phyloP scores from a whole-genome alignment of 257 asterid species.

The Avicennia marina region DNA sequence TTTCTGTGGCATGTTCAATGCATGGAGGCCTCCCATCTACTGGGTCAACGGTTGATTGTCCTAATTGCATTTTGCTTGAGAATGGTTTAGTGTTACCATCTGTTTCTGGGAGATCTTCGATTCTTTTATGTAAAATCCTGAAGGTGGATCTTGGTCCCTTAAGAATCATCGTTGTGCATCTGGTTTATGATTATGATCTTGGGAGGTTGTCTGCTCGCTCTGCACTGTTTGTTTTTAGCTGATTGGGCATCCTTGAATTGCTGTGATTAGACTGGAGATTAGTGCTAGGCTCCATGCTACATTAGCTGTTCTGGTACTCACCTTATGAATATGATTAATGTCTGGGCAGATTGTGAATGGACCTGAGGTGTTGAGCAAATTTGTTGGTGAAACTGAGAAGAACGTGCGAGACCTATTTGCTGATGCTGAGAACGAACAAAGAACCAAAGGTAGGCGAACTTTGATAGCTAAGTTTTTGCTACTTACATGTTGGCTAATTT shows the following conservation, averaged over 20 bases:
- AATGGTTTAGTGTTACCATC: conserved; percentile 4
- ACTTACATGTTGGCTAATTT: conserved; percentile 11
- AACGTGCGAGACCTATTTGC: conserved; percentile 97
- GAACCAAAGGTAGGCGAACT: conserved; percentile 62
- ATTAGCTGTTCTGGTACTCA: conserved; percentile 5
- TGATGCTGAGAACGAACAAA: conserved; percentile 97
- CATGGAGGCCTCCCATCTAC: background rate
- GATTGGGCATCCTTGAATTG: conserved; percentile 13
- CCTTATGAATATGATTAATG: conserved; percentile 19
- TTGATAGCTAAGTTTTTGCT: conserved; percentile 2
- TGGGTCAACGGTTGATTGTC: background rate
- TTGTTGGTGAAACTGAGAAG: conserved; percentile 98
- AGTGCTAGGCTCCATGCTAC: conserved; percentile 11
- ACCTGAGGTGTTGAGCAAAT: conserved; percentile 96
- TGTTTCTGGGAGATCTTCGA: conserved; percentile 4
- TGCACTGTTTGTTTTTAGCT: conserved; percentile 8
- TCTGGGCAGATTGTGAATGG: conserved; percentile 85
- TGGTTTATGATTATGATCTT: conserved; percentile 8
- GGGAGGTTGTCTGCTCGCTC: conserved; percentile 13
- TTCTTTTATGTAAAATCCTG: background rate
- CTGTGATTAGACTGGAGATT: conserved; percentile 5
- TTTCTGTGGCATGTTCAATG: background rate
- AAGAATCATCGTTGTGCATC: conserved; percentile 7
- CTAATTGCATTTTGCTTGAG: background rate
- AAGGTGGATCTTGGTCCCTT: background rate